Percentiles rank a stretch among this genome's conserved stretches.
These are phyloP conservation scores for Hypoxylon lienhwacheense DNA, from an alignment of 495 filamentous ascomycete species.

Conservation along the genomic window DNA sequence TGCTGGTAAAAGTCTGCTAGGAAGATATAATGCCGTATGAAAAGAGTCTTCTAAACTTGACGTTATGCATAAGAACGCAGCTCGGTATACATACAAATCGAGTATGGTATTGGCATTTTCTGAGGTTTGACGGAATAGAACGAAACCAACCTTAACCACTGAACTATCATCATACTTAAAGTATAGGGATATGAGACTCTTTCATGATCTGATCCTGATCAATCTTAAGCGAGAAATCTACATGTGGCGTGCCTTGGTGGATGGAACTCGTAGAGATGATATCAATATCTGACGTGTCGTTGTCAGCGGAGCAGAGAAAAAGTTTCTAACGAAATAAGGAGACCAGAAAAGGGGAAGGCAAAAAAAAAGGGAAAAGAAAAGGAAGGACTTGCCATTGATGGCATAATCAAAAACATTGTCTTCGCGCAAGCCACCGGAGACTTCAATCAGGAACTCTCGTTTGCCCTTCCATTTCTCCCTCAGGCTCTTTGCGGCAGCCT, in stretches of 20 bases:
- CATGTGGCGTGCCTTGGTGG: slow-evolving; percentile 88
- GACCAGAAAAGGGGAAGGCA: background rate
- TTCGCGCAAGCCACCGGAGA: slow-evolving; percentile 86
- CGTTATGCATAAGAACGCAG: too few relatives aligned
- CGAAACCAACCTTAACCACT: too few relatives aligned
- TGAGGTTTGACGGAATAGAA: too few relatives aligned
- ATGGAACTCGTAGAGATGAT: slow-evolving; percentile 94
- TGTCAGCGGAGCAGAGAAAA: background rate
- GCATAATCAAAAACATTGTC: slow-evolving; percentile 80
- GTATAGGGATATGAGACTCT: too few relatives aligned
- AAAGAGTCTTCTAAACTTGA: too few relatives aligned
- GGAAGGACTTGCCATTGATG: slow-evolving; percentile 60
- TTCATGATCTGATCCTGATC: slow-evolving; percentile 36
- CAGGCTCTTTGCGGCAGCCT: slow-evolving; percentile 66
- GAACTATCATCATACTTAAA: too few relatives aligned
- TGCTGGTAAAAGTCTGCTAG: too few relatives aligned
- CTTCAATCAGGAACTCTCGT: slow-evolving; percentile 76
- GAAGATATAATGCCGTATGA: too few relatives aligned
- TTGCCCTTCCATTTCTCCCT: slow-evolving; percentile 75
- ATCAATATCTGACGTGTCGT: slow-evolving; percentile 69
- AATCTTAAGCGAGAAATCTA: slow-evolving; percentile 97
- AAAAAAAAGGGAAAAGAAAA: background rate
- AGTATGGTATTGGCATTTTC: too few relatives aligned
- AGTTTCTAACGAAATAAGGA: background rate
- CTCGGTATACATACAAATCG: too few relatives aligned